These are phyloP conservation scores for Alternaria postmessia DNA, from an alignment of 2,329 filamentous ascomycete species.

Conservation along the genomic window DNA sequence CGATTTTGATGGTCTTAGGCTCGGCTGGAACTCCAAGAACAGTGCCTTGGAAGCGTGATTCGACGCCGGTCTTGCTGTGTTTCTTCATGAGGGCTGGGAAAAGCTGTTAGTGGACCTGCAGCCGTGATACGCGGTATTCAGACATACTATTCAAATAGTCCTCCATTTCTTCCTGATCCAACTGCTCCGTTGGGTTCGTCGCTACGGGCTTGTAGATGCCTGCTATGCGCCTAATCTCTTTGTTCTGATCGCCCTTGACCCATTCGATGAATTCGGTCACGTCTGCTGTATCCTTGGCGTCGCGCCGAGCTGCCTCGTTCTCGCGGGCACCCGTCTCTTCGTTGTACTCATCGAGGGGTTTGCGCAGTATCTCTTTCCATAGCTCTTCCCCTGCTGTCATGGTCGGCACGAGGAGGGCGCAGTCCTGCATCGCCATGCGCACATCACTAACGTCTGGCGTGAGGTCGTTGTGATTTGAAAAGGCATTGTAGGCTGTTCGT, in stretches of 20 bases:
- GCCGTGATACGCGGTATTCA: neutral
- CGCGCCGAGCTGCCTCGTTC: conserved; percentile 55
- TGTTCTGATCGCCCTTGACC: conserved; percentile 76
- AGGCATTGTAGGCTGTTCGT: conserved; percentile 74
- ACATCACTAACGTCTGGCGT: conserved; percentile 77
- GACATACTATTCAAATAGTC: conserved; percentile 57
- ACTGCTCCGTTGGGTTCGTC: conserved; percentile 57
- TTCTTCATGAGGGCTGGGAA: conserved; percentile 82
- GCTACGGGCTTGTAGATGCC: conserved; percentile 62
- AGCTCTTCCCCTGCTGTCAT: conserved; percentile 72
- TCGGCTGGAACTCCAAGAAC: conserved; percentile 79
- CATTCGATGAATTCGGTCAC: conserved; percentile 81
- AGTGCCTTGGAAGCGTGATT: conserved; percentile 84
- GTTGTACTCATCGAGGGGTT: conserved; percentile 54
- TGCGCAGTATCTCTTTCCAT: conserved; percentile 62
- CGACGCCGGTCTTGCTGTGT: conserved; percentile 87
- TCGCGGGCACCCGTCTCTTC: conserved; percentile 50
- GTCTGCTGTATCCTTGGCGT: conserved; percentile 79
- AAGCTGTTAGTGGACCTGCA: conserved; percentile 24
- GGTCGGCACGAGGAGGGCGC: conserved; percentile 76
- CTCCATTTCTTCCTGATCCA: conserved; percentile 54
- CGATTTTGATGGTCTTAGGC: conserved; percentile 75
- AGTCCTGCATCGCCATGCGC: conserved; percentile 83
- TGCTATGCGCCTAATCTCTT: conserved; percentile 82
- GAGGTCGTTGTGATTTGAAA: conserved; percentile 72